phyloP scores from a whole-genome alignment of 2,329 filamentous ascomycete species.

The Xylariomycetidae sp. region DNA sequence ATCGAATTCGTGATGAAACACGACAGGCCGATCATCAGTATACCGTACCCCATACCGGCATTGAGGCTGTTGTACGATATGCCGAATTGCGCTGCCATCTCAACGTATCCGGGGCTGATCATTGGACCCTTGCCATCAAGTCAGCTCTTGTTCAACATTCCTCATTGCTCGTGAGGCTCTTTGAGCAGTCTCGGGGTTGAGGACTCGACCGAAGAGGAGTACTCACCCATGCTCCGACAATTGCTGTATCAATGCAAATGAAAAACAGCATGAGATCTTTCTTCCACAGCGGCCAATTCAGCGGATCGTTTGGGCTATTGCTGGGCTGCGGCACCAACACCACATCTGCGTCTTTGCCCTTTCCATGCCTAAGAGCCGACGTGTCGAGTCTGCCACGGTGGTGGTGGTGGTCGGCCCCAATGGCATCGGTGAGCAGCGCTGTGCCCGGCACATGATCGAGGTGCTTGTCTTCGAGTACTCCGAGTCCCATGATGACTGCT shows the following conservation, averaged over 20 bases:
- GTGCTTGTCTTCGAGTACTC: conserved; percentile 22
- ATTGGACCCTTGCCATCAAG: conserved; percentile 27
- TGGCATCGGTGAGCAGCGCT: conserved; percentile 19
- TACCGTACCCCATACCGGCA: conserved; percentile 27
- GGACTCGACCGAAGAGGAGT: too few relatives aligned
- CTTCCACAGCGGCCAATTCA: conserved; percentile 36
- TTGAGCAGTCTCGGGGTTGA: too few relatives aligned
- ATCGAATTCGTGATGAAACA: conserved; percentile 25
- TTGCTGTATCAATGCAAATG: conserved; percentile 28
- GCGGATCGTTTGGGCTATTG: conserved; percentile 30
- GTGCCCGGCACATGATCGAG: conserved; percentile 25
- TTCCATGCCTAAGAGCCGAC: conserved; percentile 13
- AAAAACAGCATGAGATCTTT: conserved; percentile 32
- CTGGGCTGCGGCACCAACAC: conserved; percentile 40
- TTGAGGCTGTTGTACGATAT: conserved; percentile 28
- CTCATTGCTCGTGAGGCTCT: too few relatives aligned
- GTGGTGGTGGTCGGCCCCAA: conserved; percentile 24
- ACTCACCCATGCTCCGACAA: conserved; percentile 20
- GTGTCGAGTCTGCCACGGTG: conserved; percentile 20
- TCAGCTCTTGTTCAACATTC: too few relatives aligned
- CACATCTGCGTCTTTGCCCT: conserved; percentile 29
- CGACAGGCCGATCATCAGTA: conserved; percentile 27
- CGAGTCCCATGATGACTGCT: conserved; percentile 26
- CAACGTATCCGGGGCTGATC: conserved; percentile 26
- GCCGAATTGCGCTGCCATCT: conserved; percentile 24